Percentiles rank a stretch among this genome's conserved stretches.
phyloP scores from a whole-genome alignment of 139 green algal species.

The Micractinium sp. region DNA sequence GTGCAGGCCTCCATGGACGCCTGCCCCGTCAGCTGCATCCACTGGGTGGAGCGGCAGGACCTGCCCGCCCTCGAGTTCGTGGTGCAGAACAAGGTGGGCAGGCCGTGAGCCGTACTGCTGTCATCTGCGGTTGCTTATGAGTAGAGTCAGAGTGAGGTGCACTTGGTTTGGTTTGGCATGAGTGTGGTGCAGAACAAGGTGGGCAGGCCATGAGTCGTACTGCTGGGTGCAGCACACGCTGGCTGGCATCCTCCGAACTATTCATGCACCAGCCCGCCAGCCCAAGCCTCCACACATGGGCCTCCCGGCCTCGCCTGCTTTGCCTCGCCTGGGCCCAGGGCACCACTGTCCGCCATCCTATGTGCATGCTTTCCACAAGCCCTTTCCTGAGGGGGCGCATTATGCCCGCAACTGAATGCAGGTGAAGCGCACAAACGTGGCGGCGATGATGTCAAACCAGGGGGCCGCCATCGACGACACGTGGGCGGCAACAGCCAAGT shows the following conservation, averaged over 20 bases:
- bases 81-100: slow-evolving; percentile 58
- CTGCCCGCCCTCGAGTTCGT: slow-evolving; percentile 85
- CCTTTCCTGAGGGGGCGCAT: not conserved
- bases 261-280: not conserved
- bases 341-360: too few relatives aligned
- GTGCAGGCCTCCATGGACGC: slow-evolving; percentile 56
- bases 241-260: too few relatives aligned
- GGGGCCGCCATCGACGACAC: slow-evolving; percentile 52
- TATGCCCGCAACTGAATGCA: not conserved
- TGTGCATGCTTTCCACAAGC: not conserved
- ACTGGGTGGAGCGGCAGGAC: slow-evolving; percentile 83
- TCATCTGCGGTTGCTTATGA: too few relatives aligned
- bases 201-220: not conserved
- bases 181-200: not conserved
- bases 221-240: too few relatives aligned
- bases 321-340: too few relatives aligned
- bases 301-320: too few relatives aligned
- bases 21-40: slow-evolving; percentile 90
- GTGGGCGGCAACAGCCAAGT: slow-evolving; percentile 47
- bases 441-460: slow-evolving; percentile 83
- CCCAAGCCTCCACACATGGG: too few relatives aligned
- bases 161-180: too few relatives aligned
- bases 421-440: slow-evolving; percentile 70
- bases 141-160: too few relatives aligned
- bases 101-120: too few relatives aligned